phyloP scores from a whole-genome alignment of 345 rosid species.

The Atalantia buxifolia region DNA sequence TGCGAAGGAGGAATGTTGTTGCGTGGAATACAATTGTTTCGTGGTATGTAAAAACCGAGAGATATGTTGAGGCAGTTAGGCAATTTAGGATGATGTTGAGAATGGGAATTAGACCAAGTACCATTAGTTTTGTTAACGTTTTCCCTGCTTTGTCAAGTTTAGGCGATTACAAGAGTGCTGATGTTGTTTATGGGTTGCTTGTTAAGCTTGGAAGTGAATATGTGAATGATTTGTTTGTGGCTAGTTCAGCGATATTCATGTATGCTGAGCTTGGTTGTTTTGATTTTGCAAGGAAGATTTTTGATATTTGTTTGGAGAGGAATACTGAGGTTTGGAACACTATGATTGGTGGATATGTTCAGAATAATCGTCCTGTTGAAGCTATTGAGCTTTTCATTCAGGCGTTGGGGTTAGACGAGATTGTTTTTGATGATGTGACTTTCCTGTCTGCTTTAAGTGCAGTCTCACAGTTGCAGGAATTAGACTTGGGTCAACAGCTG shows the following conservation, averaged over 20 bases:
- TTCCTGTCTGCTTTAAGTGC: slow-evolving; percentile 59
- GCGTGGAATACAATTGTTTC: slow-evolving; percentile 81
- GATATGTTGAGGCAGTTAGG: slow-evolving; percentile 47
- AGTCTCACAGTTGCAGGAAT: slow-evolving; percentile 64
- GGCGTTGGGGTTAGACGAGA: slow-evolving; percentile 46
- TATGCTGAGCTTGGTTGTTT: slow-evolving; percentile 66
- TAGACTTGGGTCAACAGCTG: slow-evolving; percentile 55
- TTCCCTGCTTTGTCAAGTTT: slow-evolving; percentile 63
- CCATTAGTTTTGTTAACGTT: slow-evolving; percentile 75
- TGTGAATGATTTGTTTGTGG: slow-evolving; percentile 63
- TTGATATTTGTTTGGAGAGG: slow-evolving; percentile 52
- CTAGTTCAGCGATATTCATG: slow-evolving; percentile 65
- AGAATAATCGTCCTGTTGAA: slow-evolving; percentile 41
- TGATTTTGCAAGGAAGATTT: slow-evolving; percentile 60
- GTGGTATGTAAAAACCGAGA: slow-evolving; percentile 74
- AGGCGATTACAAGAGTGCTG: slow-evolving; percentile 44
- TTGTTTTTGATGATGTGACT: slow-evolving; percentile 59
- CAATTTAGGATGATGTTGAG: slow-evolving; percentile 63
- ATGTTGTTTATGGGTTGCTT: slow-evolving; percentile 61
- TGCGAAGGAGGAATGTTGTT: slow-evolving; percentile 70
- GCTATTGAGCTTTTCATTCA: slow-evolving; percentile 58
- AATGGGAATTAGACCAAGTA: slow-evolving; percentile 60
- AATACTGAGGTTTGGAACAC: slow-evolving; percentile 85
- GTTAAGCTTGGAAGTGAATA: slow-evolving; percentile 57
- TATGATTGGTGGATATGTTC: slow-evolving; percentile 69